Evolutionary conservation across 108 stramenopile species (phyloP), one percentile per base, ranked within the genome.

Genomic region (Epipyxis sp.): DNA sequence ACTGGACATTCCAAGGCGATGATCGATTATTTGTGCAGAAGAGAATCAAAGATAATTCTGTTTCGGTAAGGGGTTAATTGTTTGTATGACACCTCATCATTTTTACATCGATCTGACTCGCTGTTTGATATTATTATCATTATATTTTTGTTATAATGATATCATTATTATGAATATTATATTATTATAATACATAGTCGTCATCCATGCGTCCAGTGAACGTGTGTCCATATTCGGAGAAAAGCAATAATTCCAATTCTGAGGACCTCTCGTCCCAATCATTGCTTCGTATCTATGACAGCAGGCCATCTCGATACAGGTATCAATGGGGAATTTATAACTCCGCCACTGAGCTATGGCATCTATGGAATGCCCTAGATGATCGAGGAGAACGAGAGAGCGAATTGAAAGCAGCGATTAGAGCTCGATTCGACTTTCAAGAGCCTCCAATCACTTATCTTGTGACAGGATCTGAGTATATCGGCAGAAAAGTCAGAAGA

Each of bases 281-380:
- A n/a, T n/a, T 57, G 54, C 16, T 16, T 25, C 54, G 54, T 25
- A 20, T 57, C 20, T 57, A 57, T 25, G 54, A 16, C 54, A 57
- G 54, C 25, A 16, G 54, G 54, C 54, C 54, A 25, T 16, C 20
- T 25, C 54, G 25, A 57, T 16, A 20, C 54, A 25, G 20, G 16
- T 68, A 16, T 25, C 40, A 20, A 20, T 68, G 65, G 65, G 29
- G 65, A 16, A 68, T 68, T 37, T 68, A 68, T 37, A 16, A 16
- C 29, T 68, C 65, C 16, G 16, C 16, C 29, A 40, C 65, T 16
- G 65, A 68, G 41, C 35, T 68, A 25, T 68, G 65, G 65, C 39
- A 20, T 25, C 13, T 68, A 13, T 16, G 20, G 41, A 16, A 13
- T 13, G 13, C 65, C 20, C 40, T 68, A 37, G 20, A 68, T 37